phyloP scores from a whole-genome alignment of 192 early-diverging fungal genomes.

The Borealophlyctis nickersoniae region DNA sequence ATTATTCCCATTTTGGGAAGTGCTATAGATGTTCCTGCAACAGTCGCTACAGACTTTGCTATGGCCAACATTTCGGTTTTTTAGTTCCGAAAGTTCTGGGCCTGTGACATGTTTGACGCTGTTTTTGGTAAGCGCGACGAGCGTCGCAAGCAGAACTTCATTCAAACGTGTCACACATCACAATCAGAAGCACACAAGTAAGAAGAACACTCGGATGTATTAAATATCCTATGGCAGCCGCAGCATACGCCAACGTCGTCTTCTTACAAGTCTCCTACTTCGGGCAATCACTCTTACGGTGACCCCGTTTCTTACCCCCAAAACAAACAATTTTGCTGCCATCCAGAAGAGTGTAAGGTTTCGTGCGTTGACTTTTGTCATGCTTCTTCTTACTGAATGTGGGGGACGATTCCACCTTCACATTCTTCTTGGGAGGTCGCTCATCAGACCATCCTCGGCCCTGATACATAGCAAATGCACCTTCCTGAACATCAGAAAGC shows the following conservation, averaged over 20 bases:
- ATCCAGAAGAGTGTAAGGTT: background rate
- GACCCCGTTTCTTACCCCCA: background rate
- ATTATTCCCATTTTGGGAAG: too few relatives aligned
- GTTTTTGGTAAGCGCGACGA: too few relatives aligned
- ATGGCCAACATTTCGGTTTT: too few relatives aligned
- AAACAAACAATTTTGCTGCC: background rate
- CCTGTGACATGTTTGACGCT: too few relatives aligned
- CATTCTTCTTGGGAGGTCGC: too few relatives aligned
- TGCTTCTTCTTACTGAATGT: background rate
- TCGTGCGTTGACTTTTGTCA: background rate
- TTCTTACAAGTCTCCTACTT: background rate
- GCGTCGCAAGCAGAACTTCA: background rate
- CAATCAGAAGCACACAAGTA: background rate
- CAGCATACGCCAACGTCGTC: background rate
- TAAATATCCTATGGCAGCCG: background rate
- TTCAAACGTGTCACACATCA: background rate
- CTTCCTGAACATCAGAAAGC: too few relatives aligned
- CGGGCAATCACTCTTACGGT: background rate
- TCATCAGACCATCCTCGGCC: too few relatives aligned
- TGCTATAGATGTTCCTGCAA: too few relatives aligned
- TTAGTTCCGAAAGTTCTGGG: too few relatives aligned
- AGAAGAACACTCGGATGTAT: background rate
- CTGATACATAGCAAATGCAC: too few relatives aligned
- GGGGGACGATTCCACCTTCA: background rate
- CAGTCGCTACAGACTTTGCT: too few relatives aligned